Evolutionary conservation across 2,329 filamentous ascomycete species (phyloP).

Genomic region (Alternaria conjuncta): DNA sequence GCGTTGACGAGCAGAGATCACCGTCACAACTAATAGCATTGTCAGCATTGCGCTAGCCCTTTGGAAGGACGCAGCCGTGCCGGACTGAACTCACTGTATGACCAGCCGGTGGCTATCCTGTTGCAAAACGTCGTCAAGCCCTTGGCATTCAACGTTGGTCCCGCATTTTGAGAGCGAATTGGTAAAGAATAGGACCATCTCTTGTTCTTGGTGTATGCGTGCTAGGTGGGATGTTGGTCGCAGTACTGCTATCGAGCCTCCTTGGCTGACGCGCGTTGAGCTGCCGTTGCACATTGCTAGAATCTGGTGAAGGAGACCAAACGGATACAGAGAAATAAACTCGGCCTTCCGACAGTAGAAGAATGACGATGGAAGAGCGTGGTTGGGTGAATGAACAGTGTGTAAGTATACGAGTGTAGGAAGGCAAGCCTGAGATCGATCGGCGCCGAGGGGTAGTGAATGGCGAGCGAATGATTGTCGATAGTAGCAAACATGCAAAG

Average conservation of each 20-base stretch:
- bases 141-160: conserved; percentile 38
- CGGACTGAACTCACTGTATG: conserved; percentile 34
- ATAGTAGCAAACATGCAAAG: neutral
- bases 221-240: conserved; percentile 21
- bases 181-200: conserved; percentile 38
- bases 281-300: conserved; percentile 40
- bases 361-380: neutral
- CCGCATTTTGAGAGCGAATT: conserved; percentile 29
- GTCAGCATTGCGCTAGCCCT: neutral
- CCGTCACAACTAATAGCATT: conserved; percentile 31
- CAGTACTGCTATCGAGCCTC: conserved; percentile 46
- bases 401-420: neutral
- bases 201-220: conserved; percentile 16
- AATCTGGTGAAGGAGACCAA: neutral
- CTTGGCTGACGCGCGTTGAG: conserved; percentile 39
- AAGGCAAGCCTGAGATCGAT: neutral
- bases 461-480: neutral
- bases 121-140: conserved; percentile 16
- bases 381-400: neutral
- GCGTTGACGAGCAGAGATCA: conserved; percentile 27
- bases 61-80: neutral
- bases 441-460: neutral
- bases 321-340: neutral
- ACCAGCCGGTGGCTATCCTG: conserved; percentile 33
- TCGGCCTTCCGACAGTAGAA: neutral